Evolutionary conservation across 345 rosid genomes (phyloP).

Genomic region (Melastoma malabathricum): DNA sequence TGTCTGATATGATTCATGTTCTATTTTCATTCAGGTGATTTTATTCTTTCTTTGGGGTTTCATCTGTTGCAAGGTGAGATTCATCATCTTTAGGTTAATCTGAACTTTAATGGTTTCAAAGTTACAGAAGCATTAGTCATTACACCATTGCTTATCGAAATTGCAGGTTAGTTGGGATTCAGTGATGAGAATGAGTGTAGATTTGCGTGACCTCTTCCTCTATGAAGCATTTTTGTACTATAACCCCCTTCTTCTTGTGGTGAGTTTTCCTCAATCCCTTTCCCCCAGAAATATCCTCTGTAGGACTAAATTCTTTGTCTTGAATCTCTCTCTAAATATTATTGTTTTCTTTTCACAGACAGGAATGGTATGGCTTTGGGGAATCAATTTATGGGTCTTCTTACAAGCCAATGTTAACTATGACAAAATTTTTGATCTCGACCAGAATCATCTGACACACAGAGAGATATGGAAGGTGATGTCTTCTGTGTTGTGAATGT

Average conservation of each 20-base stretch:
- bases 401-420: constrained; percentile 65
- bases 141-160: background rate
- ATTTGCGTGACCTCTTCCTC: constrained; percentile 70
- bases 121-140: background rate
- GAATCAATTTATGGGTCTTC: constrained; percentile 81
- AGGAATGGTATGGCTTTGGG: constrained; percentile 98
- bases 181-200: constrained; percentile 82
- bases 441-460: constrained; percentile 81
- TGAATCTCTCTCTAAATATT: background rate
- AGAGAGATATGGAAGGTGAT: constrained; percentile 93
- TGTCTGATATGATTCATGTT: background rate
- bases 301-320: no score
- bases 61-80: constrained; percentile 77
- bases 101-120: no score
- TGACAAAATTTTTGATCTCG: constrained; percentile 62
- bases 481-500: background rate
- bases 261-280: constrained; percentile 15
- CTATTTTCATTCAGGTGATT: constrained; percentile 43
- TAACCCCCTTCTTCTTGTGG: constrained; percentile 97
- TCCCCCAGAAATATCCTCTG: no score
- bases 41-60: constrained; percentile 65
- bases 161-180: constrained; percentile 90
- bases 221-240: constrained; percentile 93
- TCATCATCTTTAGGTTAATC: background rate
- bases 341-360: constrained; percentile 40